Conservation (phyloP, 2,329 filamentous ascomycete species). For the Fusarium protoensiforme region DNA sequence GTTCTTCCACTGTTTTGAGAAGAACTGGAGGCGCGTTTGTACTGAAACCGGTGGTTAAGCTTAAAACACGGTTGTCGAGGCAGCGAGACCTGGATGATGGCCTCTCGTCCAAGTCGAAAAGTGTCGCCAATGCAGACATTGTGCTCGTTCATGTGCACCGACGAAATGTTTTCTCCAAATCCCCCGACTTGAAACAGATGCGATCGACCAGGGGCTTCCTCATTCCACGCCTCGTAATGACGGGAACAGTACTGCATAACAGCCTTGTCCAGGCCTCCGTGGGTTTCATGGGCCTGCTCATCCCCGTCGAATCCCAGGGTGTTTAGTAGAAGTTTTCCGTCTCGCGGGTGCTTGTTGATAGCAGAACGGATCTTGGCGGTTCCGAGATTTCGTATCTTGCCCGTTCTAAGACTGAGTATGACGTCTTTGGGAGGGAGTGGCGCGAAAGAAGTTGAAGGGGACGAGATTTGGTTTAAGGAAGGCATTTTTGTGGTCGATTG, state of each 20-base stretch:
- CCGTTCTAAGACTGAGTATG: constrained; percentile 30
- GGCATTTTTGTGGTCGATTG: neutral
- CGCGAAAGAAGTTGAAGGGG: neutral
- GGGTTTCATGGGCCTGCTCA: constrained; percentile 26
- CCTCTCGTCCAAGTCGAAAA: constrained; percentile 21
- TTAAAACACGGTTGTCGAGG: constrained; percentile 35
- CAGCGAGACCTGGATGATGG: constrained; percentile 24
- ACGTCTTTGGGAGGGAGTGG: constrained; percentile 24
- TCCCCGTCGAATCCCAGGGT: constrained; percentile 23
- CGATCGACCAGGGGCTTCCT: constrained; percentile 13
- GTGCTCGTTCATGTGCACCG: constrained; percentile 20
- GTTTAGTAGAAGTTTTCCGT: constrained; percentile 22
- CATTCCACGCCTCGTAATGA: constrained; percentile 30
- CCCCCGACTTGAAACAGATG: constrained; percentile 29
- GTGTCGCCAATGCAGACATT: constrained; percentile 35
- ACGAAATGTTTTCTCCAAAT: constrained; percentile 30
- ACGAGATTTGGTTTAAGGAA: neutral
- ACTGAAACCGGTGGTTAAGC: constrained; percentile 35
- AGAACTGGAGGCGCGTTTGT: constrained; percentile 21
- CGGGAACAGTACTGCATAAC: constrained; percentile 30
- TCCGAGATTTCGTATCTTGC: constrained; percentile 25
- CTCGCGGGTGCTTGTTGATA: constrained; percentile 26
- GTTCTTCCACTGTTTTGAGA: constrained; percentile 26
- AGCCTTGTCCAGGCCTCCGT: constrained; percentile 29
- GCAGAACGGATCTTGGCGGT: constrained; percentile 30